phyloP scores from a whole-genome alignment of 106 monocot species.

The Cymbidium sinense region DNA sequence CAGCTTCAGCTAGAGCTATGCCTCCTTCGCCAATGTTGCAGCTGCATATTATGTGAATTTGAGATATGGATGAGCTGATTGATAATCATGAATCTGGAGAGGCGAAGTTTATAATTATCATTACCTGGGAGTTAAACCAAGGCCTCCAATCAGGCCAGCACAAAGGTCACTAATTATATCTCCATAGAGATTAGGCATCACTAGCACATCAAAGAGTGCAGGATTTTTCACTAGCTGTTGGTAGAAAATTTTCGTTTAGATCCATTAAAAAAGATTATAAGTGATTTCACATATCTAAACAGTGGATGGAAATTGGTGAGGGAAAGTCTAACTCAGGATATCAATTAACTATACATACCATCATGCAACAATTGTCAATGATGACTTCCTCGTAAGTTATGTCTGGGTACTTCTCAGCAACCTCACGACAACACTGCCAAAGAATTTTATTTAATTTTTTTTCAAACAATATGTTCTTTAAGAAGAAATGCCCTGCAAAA shows the following conservation, averaged over 20 bases:
- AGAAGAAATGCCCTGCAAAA: not conserved
- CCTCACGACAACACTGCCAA: slow-evolving; percentile 88
- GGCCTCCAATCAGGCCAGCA: slow-evolving; percentile 94
- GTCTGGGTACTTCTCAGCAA: slow-evolving; percentile 85
- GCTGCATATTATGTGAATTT: slow-evolving; percentile 26
- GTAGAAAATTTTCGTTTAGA: not conserved
- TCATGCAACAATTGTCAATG: slow-evolving; percentile 97
- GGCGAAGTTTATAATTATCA: not conserved
- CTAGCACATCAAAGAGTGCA: slow-evolving; percentile 80
- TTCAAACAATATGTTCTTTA: not conserved
- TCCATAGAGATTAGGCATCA: slow-evolving; percentile 97
- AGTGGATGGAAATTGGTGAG: too few relatives aligned
- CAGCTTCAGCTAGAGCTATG: slow-evolving; percentile 85
- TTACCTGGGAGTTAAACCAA: slow-evolving; percentile 93
- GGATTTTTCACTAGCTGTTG: slow-evolving; percentile 91
- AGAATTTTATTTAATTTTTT: not conserved
- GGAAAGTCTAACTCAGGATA: too few relatives aligned
- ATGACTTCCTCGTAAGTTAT: slow-evolving; percentile 92
- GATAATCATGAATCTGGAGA: not conserved
- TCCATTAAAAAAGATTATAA: too few relatives aligned
- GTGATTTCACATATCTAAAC: too few relatives aligned
- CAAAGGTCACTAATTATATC: slow-evolving; percentile 99
- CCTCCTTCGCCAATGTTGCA: slow-evolving; percentile 97
- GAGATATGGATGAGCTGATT: not conserved
- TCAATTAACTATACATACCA: slow-evolving; percentile 54